Evolutionary conservation across 805 yeast genomes (phyloP).

Genomic region (Danielia reshetovae): DNA sequence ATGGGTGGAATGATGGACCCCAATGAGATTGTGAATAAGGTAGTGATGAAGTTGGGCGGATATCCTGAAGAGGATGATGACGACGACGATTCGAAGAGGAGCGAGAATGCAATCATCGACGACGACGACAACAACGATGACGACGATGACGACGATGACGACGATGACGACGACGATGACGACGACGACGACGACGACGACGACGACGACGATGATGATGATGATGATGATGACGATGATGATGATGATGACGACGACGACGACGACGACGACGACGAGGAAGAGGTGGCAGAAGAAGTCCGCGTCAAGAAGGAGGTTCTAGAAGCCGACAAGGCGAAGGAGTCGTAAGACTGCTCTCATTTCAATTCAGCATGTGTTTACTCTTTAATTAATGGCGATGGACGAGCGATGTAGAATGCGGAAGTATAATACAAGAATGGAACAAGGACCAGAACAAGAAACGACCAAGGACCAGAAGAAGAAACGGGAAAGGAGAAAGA

Average conservation of each 20-base stretch:
- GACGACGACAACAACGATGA: conserved; percentile 26
- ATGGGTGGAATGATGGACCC: conserved; percentile 99
- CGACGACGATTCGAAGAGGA: conserved; percentile 43
- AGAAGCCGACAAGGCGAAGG: conserved; percentile 2
- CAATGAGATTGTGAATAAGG: conserved; percentile 85
- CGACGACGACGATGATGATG: conserved; percentile 38
- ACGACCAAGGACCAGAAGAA: too few species aligned
- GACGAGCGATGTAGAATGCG: too few species aligned
- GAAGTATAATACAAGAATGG: too few species aligned
- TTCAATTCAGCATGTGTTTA: neutral
- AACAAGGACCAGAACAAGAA: too few species aligned
- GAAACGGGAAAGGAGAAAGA: too few species aligned
- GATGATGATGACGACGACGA: conserved; percentile 46
- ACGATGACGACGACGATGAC: conserved; percentile 35
- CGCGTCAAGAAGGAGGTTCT: conserved; percentile 11
- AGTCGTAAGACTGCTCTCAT: neutral
- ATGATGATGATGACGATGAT: conserved; percentile 28
- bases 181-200: conserved; percentile 46
- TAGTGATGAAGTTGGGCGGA: conserved; percentile 65
- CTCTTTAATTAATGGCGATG: too few species aligned
- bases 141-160: conserved; percentile 32
- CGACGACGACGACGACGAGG: conserved; percentile 41
- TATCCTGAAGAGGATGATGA: conserved; percentile 49
- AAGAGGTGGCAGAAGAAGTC: conserved; percentile 20
- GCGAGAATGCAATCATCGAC: conserved; percentile 20